Conservation (phyloP, 495 filamentous ascomycete species). For the Parachaetomium inaequale region DNA sequence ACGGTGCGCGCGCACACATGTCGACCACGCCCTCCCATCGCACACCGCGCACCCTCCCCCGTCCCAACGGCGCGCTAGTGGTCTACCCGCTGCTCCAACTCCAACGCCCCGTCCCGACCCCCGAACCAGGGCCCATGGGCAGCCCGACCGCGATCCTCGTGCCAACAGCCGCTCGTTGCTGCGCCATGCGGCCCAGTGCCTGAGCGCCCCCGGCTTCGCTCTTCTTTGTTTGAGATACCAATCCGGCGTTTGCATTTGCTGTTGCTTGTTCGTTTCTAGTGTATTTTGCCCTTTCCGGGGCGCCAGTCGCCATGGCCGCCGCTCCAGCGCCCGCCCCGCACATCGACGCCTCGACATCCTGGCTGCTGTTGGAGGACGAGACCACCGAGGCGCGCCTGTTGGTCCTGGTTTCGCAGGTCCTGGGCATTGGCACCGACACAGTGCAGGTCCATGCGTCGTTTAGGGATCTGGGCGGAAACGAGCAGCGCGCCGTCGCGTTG, state of each 20-base stretch:
- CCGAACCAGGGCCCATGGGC: constrained; percentile 10
- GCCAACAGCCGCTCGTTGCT: constrained; percentile 20
- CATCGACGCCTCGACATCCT: constrained; percentile 30
- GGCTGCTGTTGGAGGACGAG: constrained; percentile 30
- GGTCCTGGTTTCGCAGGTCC: constrained; percentile 32
- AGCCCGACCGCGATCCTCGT: constrained; percentile 15
- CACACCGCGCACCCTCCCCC: background rate
- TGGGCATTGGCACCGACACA: constrained; percentile 26
- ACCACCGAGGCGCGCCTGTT: constrained; percentile 33
- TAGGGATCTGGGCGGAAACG: constrained; percentile 40
- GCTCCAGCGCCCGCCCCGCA: constrained; percentile 14
- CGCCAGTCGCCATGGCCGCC: constrained; percentile 22
- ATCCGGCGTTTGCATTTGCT: constrained; percentile 10
- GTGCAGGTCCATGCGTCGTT: constrained; percentile 38
- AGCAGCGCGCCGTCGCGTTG: constrained; percentile 34
- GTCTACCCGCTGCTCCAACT: background rate
- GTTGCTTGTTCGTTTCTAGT: constrained; percentile 2
- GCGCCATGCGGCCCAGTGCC: constrained; percentile 30
- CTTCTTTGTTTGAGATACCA: constrained; percentile 29
- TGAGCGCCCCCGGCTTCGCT: constrained; percentile 19
- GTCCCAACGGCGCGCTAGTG: constrained; percentile 2
- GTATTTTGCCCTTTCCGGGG: constrained; percentile 3
- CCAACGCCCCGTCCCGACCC: background rate
- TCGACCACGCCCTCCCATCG: background rate
- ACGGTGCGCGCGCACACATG: background rate